phyloP scores from a whole-genome alignment of 495 filamentous ascomycete species.

The Elasticomyces elasticus region DNA sequence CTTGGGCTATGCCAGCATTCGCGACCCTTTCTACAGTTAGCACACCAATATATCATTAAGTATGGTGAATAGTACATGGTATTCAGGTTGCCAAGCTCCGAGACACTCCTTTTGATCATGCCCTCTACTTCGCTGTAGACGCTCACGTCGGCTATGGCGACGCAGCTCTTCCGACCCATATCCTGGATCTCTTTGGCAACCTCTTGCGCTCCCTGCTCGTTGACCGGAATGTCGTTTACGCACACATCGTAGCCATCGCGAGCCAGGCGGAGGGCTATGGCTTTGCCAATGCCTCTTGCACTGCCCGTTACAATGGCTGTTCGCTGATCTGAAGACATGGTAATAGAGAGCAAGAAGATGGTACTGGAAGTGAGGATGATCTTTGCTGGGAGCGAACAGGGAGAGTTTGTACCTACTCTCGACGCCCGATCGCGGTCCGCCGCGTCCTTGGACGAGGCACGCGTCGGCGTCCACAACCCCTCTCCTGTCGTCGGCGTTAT shows the following conservation, averaged over 20 bases:
- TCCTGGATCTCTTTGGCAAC: conserved; percentile 42
- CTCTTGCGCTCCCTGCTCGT: conserved; percentile 37
- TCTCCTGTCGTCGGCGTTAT: background rate
- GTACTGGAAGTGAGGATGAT: background rate
- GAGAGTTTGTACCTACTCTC: background rate
- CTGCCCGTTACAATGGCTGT: conserved; percentile 52
- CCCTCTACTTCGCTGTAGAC: conserved; percentile 38
- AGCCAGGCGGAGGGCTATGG: conserved; percentile 50
- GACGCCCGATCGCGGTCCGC: no score
- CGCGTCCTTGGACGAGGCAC: no score
- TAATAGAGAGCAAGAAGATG: background rate
- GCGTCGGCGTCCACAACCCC: no score
- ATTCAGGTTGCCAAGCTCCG: conserved; percentile 42
- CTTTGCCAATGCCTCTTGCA: conserved; percentile 48
- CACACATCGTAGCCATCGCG: conserved; percentile 51
- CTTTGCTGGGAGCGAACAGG: background rate
- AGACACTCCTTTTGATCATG: conserved; percentile 40
- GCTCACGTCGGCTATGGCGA: conserved; percentile 47
- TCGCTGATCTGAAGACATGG: conserved; percentile 7
- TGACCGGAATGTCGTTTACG: conserved; percentile 47
- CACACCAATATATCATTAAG: no score
- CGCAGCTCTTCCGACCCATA: conserved; percentile 36
- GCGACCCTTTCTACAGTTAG: conserved; percentile 35
- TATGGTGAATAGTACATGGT: conserved; percentile 33
- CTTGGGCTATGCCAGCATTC: conserved; percentile 51